Base-by-base conservation (phyloP, 2,329 filamentous ascomycete genomes). In the Xylariaceae sp. region DNA sequence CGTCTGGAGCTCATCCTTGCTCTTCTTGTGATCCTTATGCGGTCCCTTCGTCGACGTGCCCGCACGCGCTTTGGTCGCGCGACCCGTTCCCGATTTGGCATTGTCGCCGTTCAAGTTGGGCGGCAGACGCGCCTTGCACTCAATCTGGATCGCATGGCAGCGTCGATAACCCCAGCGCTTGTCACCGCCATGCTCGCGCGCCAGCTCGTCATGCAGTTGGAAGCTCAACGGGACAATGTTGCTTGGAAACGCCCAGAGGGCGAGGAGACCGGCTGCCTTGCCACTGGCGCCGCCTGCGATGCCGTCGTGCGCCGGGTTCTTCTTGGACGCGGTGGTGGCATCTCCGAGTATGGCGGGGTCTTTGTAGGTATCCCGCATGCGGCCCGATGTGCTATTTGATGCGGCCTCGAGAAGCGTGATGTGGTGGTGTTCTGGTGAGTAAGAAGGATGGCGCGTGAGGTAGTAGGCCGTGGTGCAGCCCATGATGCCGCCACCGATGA, bases 221-320 rank as follows among this genome's bases (percentile, higher is more conserved):
- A 88, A 92, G 69, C 85, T 88, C 55, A 92, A 74, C 0, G 86
- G 86, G 1, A 90, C 88, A 51, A 92, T 85, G 65, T 79, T 84
- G 57, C 75, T 78, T 0, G 88, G 88, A 67, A 90, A 91, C 3
- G 88, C 88, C 87, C 88, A 91, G 9, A 88, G 74, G 2, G 86
- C 89, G 3, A 92, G 78, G 7, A 92, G 75, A 3, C 89, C 89
- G 7, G 88, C 89, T 0, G 89, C 89, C 75, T 92, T 92, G 34
- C 89, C 89, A 47, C 87, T 90, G 23, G 89, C 88, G 18, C 87
- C 89, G 34, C 87, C 86, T 2, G 88, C 89, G 66, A 92, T 88
- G 57, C 72, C 72, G 9, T 72, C 70, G 62, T 74, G 72, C 8
- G 72, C 67, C n/a, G 69, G 67, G 64, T 73, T 72, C 48, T 53